Base-by-base conservation (phyloP, 2,329 filamentous ascomycete species). In the Thermoascus crustaceus region DNA sequence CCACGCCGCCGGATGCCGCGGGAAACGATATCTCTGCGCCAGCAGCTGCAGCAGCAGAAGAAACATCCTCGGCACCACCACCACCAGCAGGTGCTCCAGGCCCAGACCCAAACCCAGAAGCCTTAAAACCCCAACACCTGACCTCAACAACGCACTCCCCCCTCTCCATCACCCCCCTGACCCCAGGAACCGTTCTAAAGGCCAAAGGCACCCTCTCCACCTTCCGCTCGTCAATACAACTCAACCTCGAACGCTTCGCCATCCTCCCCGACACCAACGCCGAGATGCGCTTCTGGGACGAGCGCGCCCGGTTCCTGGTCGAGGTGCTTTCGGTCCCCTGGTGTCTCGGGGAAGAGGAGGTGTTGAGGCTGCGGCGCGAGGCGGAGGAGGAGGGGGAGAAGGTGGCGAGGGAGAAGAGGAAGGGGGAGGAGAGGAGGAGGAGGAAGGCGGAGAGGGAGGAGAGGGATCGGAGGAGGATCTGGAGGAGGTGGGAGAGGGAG, bases 151-250 rank as follows among this genome's bases (percentile, higher is more conserved):
- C 52, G 22, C 43, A 50, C 53, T 36, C 66, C 2, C 44, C 59
- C 2, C 60, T 76, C 22, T 62, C 71, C 16, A 58, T 74, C 9
- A 38, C 65, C 2, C 36, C 56, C 0, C 63, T 76, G 8, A 54
- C 63, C 2, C 52, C 72, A 0, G 75, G 75, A 3, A 62, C 63
- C 0, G 60, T 73, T 5, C 52, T 78, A 2, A 75, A 75, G 39
- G 60, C 71, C 3, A 78, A 80, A 45, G 73, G 75, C 18, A 74
- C 69, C 0, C 60, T 80, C 7, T 64, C 63, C 0, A 58, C 53
- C 7, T 78, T 73, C 46, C 66, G 73, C 4, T 54, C 57, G 4
- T 49, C 53, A 8, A 67, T 68, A 41, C 75, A 80, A 45, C 41
- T 80, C 6, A 60, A 71, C 10, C 53, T 78, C 17, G 73, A 78